Base-by-base conservation (phyloP, 257 asterid species). In the Nicotiana otophora region DNA sequence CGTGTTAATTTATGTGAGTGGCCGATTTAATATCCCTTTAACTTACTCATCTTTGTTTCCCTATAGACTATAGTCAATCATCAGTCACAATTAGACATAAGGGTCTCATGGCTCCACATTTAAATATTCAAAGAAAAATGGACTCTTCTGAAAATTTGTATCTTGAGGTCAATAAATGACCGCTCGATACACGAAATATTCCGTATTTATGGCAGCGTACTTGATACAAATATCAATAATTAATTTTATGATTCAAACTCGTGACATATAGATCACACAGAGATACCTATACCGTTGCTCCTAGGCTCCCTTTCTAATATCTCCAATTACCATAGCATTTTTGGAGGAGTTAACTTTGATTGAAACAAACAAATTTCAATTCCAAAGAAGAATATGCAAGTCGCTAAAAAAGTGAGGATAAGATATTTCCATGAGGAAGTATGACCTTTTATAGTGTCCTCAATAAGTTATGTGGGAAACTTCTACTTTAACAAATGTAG, bases 241-340 rank as follows among this genome's bases (percentile, higher is more conserved):
- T 39, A 0, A 39, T 39, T 39, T 7, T 0, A 39, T 3, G 10
- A 2, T 7, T 39, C 10, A 10, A 36, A 39, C 2, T 2, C 12
- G 0, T 42, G 4, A 42, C 4, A 3, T 2, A 0, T 9, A 42
- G 0, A 42, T 7, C 0, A 2, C 3, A 9, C 51, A 3, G 0
- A 42, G 9, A 9, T 42, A 42, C 2, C 51, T 8, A 2, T 42
- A 42, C 9, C 4, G 0, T 9, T 42, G 0, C 12, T 42, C 0
- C 9, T 9, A 42, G 3, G 3, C 12, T 9, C 1, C 4, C 5
- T 5, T 31, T 31, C 34, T 3, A 64, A 30, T 64, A 30, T 65
- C 14, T 31, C 3, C 23, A 55, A 17, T 55, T 16, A 55, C 2
- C n/a, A 16, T 9, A 42, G 51, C 62, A 17, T 55, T 55, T 55